Evolutionary conservation across 2,329 filamentous ascomycete genomes (phyloP).

Genomic region (Kalmusia sp.): DNA sequence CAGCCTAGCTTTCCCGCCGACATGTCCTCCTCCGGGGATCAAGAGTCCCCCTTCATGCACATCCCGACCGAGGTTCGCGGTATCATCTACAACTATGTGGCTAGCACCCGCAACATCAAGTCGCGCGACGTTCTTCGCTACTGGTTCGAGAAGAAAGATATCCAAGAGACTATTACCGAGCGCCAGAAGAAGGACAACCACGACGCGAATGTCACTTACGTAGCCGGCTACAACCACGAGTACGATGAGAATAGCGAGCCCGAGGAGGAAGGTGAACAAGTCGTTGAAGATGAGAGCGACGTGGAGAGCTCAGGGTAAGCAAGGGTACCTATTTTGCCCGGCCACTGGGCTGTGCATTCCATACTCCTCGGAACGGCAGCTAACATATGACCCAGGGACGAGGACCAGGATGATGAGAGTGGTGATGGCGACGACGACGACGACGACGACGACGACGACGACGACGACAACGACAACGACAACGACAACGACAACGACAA

Average conservation of each 20-base stretch:
- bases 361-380: background rate
- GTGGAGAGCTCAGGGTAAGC: conserved; percentile 9
- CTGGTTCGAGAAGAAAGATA: conserved; percentile 46
- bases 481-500: conserved; percentile 13
- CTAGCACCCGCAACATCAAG: conserved; percentile 21
- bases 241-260: conserved; percentile 14
- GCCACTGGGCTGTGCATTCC: background rate
- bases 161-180: conserved; percentile 24
- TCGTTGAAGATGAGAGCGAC: conserved; percentile 12
- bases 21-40: conserved; percentile 11
- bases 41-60: conserved; percentile 20
- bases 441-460: conserved; percentile 1
- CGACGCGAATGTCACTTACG: conserved; percentile 10
- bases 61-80: conserved; percentile 44
- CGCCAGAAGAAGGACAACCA: conserved; percentile 18
- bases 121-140: conserved; percentile 36
- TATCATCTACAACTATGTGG: conserved; percentile 30
- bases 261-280: conserved; percentile 11
- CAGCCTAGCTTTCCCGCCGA: background rate
- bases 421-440: conserved; percentile 9
- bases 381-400: background rate
- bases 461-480: conserved; percentile 2
- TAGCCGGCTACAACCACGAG: conserved; percentile 16
- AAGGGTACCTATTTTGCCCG: background rate
- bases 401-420: conserved; percentile 7